Evolutionary conservation across 116 monocot species (phyloP), one percentile per base, ranked within the genome.

Genomic region (Zostera marina): DNA sequence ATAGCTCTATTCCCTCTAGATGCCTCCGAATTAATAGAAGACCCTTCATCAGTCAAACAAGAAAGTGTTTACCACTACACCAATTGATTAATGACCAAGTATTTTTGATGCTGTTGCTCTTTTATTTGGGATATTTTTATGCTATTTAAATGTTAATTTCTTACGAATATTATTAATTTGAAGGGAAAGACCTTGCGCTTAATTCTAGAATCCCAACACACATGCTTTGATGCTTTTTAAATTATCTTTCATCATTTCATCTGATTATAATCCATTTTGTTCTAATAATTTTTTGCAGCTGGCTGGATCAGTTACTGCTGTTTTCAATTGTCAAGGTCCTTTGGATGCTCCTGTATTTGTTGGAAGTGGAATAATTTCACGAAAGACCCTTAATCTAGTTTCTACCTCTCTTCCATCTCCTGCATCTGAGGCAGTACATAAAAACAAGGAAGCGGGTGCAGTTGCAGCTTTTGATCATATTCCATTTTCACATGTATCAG

Each of bases 271-370:
- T 54, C 23, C 23, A 14, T 23, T 11, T 54, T 23, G 22, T 1
- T 54, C 24, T 54, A 14, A 54, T 19, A 49, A 1, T 72, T 32
- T 7, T 47, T 57, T 75, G 49, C 76, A 90, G 98, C 74, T 98
- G 78, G 98, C 98, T 64, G 98, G 91, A 23, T 78, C 86, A 22
- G 71, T 98, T 59, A 86, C 90, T 64, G 86, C 98, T 66, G 75
- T 90, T 60, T 86, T 98, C 47, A 98, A 98, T 58, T 98, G 91
- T 75, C 98, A 98, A 83, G 98, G 98, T 47, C 91, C 91, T 42
- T 53, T 98, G 63, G 91, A 90, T 72, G 86, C 91, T 65, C 98
- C 98, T 60, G 32, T 81, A 22, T 81, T 98, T 78, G 98, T 98
- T 63, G 98, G 98, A 69, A 98, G 98, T 71, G 98, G 81, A 74